Conservation (phyloP, 23 red algal genomes). For the Gracilaria caudata region DNA sequence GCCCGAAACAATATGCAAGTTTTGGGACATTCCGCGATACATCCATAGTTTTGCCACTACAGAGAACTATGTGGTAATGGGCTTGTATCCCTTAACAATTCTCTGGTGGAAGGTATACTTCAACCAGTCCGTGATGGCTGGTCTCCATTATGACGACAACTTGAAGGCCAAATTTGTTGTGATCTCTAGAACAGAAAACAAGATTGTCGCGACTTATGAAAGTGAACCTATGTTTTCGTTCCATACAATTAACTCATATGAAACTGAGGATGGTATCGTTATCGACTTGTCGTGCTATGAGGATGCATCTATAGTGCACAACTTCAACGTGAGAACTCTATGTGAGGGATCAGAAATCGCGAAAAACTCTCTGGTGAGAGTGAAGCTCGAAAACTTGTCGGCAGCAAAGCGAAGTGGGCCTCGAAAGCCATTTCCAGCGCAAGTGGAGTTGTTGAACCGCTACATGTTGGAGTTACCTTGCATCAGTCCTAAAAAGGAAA, state of each 20-base stretch:
- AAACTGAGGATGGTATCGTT: constrained; percentile 31
- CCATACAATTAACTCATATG: constrained; percentile 62
- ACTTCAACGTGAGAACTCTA: neutral
- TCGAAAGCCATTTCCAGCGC: neutral
- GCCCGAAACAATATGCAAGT: constrained; percentile 14
- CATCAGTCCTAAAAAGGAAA: neutral
- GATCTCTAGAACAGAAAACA: constrained; percentile 3
- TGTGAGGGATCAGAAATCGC: neutral
- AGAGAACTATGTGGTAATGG: constrained; percentile 51
- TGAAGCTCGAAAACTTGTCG: neutral
- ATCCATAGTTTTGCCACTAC: constrained; percentile 58
- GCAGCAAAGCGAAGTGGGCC: neutral
- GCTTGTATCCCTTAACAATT: constrained; percentile 35
- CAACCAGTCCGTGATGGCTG: constrained; percentile 12
- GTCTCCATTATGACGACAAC: constrained; percentile 21
- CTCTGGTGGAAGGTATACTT: constrained; percentile 27
- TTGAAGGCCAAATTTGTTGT: constrained; percentile 22
- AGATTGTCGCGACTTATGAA: constrained; percentile 47
- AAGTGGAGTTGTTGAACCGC: neutral
- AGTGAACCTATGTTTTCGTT: constrained; percentile 52
- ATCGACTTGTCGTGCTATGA: constrained; percentile 56
- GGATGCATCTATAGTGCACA: constrained; percentile 32
- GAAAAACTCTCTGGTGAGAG: neutral
- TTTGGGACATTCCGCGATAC: constrained; percentile 38
- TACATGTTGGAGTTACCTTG: neutral